Conservation (phyloP, 169 alveolate species). For the Plasmodium gonderi region DNA sequence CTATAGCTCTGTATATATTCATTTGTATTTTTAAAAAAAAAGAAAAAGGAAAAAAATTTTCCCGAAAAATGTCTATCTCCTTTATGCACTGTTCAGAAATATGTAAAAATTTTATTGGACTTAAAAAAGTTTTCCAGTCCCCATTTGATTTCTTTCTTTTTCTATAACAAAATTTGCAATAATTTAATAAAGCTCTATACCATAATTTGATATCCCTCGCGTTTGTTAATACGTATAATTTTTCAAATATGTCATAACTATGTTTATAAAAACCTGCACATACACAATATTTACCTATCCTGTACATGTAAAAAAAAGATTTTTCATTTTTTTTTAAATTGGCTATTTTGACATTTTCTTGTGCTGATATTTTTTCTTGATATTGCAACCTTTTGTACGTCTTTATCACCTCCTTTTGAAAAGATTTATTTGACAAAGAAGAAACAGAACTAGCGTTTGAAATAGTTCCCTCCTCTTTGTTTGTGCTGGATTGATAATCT, state of each 20-base stretch:
- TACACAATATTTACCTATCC: slow-evolving; percentile 33
- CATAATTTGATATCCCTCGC: slow-evolving; percentile 45
- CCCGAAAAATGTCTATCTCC: slow-evolving; percentile 13
- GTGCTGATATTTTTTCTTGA: slow-evolving; percentile 3
- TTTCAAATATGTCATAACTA: slow-evolving; percentile 30
- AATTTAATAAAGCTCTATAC: slow-evolving; percentile 36
- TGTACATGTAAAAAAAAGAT: slow-evolving; percentile 56
- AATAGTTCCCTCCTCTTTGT: background rate
- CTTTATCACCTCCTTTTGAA: slow-evolving; percentile 9
- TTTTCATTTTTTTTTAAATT: slow-evolving; percentile 22
- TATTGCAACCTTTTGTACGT: slow-evolving; percentile 11
- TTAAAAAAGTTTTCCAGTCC: background rate
- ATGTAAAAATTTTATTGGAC: slow-evolving; percentile 21
- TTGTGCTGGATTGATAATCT: background rate
- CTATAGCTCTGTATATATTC: slow-evolving; percentile 38
- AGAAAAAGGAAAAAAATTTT: slow-evolving; percentile 36
- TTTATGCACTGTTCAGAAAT: slow-evolving; percentile 56
- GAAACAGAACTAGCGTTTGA: slow-evolving; percentile 26
- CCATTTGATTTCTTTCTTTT: slow-evolving; percentile 5
- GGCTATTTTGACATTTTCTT: slow-evolving; percentile 16
- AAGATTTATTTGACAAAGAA: slow-evolving; percentile 42
- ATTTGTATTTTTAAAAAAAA: slow-evolving; percentile 44
- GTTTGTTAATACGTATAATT: slow-evolving; percentile 10
- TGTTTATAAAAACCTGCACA: slow-evolving; percentile 50
- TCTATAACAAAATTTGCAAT: slow-evolving; percentile 37